phyloP scores from a whole-genome alignment of 768 basidiomycete species.

The Lentinula lateritia region DNA sequence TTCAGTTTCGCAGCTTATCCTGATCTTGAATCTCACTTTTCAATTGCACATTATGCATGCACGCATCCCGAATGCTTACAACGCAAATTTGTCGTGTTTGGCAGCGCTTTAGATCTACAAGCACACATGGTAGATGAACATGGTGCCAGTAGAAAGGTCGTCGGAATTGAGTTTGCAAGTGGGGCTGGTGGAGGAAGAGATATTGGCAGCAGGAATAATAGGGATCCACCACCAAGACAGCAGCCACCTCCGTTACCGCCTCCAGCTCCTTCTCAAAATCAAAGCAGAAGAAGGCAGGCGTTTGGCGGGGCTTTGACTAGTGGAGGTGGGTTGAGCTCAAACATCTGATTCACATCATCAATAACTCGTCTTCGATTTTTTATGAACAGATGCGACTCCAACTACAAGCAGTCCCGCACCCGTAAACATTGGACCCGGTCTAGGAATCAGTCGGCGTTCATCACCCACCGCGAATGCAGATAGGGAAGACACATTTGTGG shows the following conservation, averaged over 20 bases:
- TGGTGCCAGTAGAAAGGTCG: slow-evolving; percentile 61
- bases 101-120: slow-evolving; percentile 79
- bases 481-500: slow-evolving; percentile 20
- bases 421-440: neutral
- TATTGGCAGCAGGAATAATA: slow-evolving; percentile 35
- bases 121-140: slow-evolving; percentile 89
- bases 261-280: slow-evolving; percentile 28
- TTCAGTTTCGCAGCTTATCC: neutral
- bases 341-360: neutral
- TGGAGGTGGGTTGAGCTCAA: neutral
- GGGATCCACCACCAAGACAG: slow-evolving; percentile 21
- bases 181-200: slow-evolving; percentile 31
- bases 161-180: slow-evolving; percentile 36
- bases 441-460: slow-evolving; percentile 18
- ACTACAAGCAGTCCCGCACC: neutral
- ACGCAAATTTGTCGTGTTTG: slow-evolving; percentile 94
- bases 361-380: neutral
- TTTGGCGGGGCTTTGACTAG: slow-evolving; percentile 1
- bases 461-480: slow-evolving; percentile 22
- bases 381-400: neutral
- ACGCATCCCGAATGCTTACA: slow-evolving; percentile 65
- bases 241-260: slow-evolving; percentile 23
- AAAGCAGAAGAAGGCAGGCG: neutral
- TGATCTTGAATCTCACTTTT: slow-evolving; percentile 69
- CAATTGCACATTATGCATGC: slow-evolving; percentile 74